Evolutionary conservation across 345 rosid species (phyloP), one percentile per base, ranked within the genome.

Genomic region (Eucalyptus albens): DNA sequence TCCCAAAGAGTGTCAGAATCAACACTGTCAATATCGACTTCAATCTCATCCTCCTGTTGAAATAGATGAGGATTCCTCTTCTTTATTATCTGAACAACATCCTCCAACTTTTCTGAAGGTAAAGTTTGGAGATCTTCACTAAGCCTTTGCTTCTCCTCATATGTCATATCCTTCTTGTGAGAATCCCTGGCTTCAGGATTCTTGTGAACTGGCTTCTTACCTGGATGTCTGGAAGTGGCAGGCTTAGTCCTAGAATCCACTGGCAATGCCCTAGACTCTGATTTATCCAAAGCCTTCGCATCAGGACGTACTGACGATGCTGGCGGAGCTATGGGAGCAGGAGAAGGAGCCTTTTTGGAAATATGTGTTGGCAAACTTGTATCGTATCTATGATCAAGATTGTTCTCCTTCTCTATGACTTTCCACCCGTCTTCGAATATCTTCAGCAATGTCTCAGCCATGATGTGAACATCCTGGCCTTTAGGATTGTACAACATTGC

Each of bases 1-100:
- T 98, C 98, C 99, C 98, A 98, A 88, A 97, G 96, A 21, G 98
- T 98, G 89, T 95, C 93, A 27, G 92, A 92, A 91, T 97, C 99
- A 89, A 98, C 95, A 92, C 92, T 92, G 86, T 96, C 99, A 87
- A 98, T 96, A 88, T 98, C 99, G 55, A 98, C 92, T 92, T 97
- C 99, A 92, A 98, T 95, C 93, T 97, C 99, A 92, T 96, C 98
- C 31, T 97, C 98, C 89, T 96, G 94, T 90, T 94, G 96, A 85
- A 92, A 92, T 62, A 97, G 95, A 40, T 92, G 95, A 44, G 96
- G 94, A 87, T 94, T 98, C 87, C 96, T 94, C 92, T 94, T 96
- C 93, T 93, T 98, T 88, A 98, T 96, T 89, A 97, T 98, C 92
- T 95, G 96, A 81, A 98, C 98, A 85, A 96, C 93, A 21, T 90